phyloP scores from a whole-genome alignment of 441 rosid species.

The Populus hybrid region DNA sequence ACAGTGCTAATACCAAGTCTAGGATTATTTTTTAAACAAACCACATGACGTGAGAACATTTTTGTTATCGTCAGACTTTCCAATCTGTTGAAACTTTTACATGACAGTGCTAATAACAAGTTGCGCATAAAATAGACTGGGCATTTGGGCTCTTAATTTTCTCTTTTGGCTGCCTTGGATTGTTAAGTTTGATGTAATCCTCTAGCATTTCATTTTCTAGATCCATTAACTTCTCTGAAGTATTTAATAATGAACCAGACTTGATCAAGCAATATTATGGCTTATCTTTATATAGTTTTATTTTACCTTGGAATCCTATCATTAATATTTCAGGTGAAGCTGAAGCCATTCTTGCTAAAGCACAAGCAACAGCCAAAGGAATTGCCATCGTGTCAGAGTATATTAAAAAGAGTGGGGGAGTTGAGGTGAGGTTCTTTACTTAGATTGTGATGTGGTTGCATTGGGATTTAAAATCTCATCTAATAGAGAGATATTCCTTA shows the following conservation, averaged over 20 bases:
- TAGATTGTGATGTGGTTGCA: neutral
- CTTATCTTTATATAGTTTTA: neutral
- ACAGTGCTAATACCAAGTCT: neutral
- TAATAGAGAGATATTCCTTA: neutral
- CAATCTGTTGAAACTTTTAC: conserved; percentile 1
- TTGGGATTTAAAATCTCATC: neutral
- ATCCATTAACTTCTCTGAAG: neutral
- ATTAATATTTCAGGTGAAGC: conserved; percentile 69
- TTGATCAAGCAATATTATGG: neutral
- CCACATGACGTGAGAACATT: no score
- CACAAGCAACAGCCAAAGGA: conserved; percentile 80
- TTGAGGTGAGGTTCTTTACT: conserved; percentile 55
- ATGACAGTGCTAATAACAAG: neutral
- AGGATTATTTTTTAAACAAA: no score
- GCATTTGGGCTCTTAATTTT: neutral
- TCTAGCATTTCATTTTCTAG: neutral
- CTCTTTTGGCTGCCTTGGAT: neutral
- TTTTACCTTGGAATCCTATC: neutral
- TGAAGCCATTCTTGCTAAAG: conserved; percentile 81
- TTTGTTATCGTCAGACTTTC: neutral
- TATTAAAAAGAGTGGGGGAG: conserved; percentile 73
- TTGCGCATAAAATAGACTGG: neutral
- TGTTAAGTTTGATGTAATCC: neutral
- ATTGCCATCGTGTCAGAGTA: conserved; percentile 65
- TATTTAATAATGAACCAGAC: neutral